Evolutionary conservation across 2,329 filamentous ascomycete species (phyloP).

Genomic region (Sarocladium brachiariae): DNA sequence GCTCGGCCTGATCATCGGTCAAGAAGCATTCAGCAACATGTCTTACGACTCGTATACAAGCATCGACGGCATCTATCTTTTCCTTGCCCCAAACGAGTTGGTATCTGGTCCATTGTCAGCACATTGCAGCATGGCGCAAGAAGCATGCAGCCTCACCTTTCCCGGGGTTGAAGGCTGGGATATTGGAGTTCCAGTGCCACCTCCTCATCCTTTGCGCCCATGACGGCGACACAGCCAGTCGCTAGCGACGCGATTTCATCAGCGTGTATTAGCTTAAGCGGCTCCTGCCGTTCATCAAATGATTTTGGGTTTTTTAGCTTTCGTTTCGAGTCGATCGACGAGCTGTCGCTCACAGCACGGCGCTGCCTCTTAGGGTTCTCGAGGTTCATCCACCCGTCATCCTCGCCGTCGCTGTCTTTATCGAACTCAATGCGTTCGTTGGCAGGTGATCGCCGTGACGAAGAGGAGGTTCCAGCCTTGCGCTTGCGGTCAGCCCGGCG

Average conservation of each 20-base stretch:
- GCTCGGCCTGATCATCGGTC: constrained; percentile 57
- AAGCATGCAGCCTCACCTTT: constrained; percentile 46
- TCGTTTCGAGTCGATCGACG: constrained; percentile 39
- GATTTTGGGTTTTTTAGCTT: constrained; percentile 38
- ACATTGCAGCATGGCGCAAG: not conserved
- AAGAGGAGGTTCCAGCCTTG: constrained; percentile 33
- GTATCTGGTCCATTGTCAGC: constrained; percentile 24
- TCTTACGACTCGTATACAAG: constrained; percentile 64
- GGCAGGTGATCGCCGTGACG: constrained; percentile 35
- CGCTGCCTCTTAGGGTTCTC: constrained; percentile 43
- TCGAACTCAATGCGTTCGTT: constrained; percentile 44
- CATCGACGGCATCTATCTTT: constrained; percentile 68
- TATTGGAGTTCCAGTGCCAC: constrained; percentile 71
- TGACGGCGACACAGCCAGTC: constrained; percentile 43
- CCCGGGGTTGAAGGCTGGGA: constrained; percentile 63
- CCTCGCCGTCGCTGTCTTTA: constrained; percentile 44
- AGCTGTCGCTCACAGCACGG: constrained; percentile 31
- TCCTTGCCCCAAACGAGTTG: constrained; percentile 74
- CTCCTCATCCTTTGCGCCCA: constrained; percentile 43
- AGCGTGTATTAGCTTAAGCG: constrained; percentile 49
- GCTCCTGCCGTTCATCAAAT: constrained; percentile 35
- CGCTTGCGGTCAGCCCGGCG: constrained; percentile 38
- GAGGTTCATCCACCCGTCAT: constrained; percentile 45
- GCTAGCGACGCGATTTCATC: constrained; percentile 47
- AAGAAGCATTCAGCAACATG: constrained; percentile 72